Evolutionary conservation across 2,329 filamentous ascomycete genomes (phyloP).

Genomic region (Ophiostoma perfectum): DNA sequence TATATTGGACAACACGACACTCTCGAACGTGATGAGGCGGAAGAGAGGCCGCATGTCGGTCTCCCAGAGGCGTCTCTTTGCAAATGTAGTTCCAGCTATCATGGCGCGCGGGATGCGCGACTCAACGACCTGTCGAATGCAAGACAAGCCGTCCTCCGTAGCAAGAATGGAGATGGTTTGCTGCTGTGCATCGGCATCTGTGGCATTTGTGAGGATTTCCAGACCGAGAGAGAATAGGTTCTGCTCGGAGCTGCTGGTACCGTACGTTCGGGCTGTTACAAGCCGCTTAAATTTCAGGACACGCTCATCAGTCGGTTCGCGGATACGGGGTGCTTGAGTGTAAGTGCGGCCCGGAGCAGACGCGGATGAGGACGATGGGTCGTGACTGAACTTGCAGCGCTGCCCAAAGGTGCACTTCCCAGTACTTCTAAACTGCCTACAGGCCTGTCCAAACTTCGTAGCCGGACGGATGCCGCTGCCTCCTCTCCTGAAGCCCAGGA

Average conservation of each 20-base stretch:
- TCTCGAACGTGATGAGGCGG: conserved; percentile 34
- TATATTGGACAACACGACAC: conserved; percentile 36
- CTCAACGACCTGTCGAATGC: conserved; percentile 12
- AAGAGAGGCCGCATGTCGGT: conserved; percentile 30
- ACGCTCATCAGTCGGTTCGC: background rate
- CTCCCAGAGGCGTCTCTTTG: conserved; percentile 17
- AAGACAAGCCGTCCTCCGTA: conserved; percentile 19
- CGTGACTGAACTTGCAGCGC: conserved; percentile 13
- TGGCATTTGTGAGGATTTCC: conserved; percentile 2
- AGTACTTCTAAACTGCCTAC: background rate
- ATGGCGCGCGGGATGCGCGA: conserved; percentile 9
- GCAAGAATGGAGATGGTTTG: conserved; percentile 7
- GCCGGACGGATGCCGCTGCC: background rate
- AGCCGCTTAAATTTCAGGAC: conserved; percentile 2
- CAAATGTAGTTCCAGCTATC: background rate
- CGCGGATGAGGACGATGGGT: background rate
- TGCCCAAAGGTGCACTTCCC: conserved; percentile 8
- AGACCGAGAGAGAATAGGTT: conserved; percentile 17
- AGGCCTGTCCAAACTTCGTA: background rate
- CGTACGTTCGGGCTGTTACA: background rate
- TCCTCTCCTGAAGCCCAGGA: background rate
- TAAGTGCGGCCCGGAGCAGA: background rate
- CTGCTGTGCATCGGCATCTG: conserved; percentile 11
- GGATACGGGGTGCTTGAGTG: background rate
- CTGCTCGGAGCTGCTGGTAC: background rate